Conservation (phyloP, 2,329 filamentous ascomycete genomes). For the Microcyclospora pomicola region DNA sequence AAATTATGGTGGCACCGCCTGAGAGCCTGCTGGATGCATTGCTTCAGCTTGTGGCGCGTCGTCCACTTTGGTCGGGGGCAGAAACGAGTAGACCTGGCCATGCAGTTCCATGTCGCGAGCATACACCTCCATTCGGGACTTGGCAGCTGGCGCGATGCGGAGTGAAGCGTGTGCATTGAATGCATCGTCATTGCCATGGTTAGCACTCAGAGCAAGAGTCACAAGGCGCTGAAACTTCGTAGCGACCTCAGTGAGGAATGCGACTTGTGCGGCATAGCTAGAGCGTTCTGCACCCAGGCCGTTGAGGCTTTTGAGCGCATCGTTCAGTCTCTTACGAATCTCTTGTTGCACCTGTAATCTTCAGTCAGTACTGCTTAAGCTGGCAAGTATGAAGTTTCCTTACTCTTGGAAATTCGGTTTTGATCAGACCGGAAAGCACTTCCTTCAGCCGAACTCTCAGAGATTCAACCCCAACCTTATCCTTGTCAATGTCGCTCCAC, state of each 20-base stretch:
- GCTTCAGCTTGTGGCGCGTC: not conserved
- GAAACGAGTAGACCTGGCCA: slow-evolving; percentile 18
- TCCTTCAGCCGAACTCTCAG: slow-evolving; percentile 29
- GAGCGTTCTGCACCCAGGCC: slow-evolving; percentile 37
- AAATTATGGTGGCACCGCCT: no score
- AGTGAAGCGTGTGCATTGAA: slow-evolving; percentile 23
- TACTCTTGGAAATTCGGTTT: slow-evolving; percentile 34
- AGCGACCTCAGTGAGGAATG: slow-evolving; percentile 33
- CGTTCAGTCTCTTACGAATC: slow-evolving; percentile 15
- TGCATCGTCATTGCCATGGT: slow-evolving; percentile 23
- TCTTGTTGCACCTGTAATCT: slow-evolving; percentile 22
- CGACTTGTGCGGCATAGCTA: slow-evolving; percentile 33
- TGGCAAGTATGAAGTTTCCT: not conserved
- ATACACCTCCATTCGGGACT: slow-evolving; percentile 17
- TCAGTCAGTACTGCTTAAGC: no score
- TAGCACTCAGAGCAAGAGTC: slow-evolving; percentile 21
- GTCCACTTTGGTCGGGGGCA: slow-evolving; percentile 3
- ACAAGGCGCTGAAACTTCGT: slow-evolving; percentile 26
- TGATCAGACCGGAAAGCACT: slow-evolving; percentile 29
- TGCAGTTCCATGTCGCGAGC: slow-evolving; percentile 12
- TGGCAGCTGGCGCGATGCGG: slow-evolving; percentile 22
- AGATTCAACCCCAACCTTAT: slow-evolving; percentile 29
- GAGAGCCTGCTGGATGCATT: not conserved
- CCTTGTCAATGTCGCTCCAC: slow-evolving; percentile 26
- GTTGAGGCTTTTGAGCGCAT: slow-evolving; percentile 21